phyloP scores from a whole-genome alignment of 2,329 filamentous ascomycete species.

The Pseudocercospora cruenta region DNA sequence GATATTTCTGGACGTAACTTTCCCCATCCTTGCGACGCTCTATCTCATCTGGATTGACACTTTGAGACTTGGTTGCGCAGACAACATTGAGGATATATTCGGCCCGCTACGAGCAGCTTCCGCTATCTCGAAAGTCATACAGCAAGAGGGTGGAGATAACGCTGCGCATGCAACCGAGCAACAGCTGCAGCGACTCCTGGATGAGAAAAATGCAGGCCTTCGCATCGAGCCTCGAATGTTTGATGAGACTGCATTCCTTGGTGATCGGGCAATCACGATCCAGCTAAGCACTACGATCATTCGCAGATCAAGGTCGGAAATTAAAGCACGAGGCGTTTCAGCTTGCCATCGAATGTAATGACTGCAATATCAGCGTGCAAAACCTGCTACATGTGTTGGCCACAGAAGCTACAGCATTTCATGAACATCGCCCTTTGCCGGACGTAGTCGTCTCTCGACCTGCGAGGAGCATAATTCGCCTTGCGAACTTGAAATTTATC shows the following conservation, averaged over 20 bases:
- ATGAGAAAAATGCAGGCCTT: not conserved
- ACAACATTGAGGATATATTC: not conserved
- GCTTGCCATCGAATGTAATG: not conserved
- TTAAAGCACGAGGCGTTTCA: not conserved
- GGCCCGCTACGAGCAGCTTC: not conserved
- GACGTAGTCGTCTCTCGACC: too few relatives aligned
- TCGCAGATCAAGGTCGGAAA: not conserved
- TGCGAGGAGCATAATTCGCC: too few relatives aligned
- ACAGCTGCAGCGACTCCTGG: not conserved
- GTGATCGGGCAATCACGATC: not conserved
- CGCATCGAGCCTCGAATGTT: not conserved
- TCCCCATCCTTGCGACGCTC: not conserved
- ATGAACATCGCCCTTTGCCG: too few relatives aligned
- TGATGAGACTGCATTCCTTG: not conserved
- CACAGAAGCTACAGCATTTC: not conserved
- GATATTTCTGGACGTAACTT: not conserved
- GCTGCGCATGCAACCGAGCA: not conserved
- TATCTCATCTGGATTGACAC: constrained; percentile 4
- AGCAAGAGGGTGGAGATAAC: not conserved
- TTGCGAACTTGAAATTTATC: too few relatives aligned
- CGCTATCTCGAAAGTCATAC: not conserved
- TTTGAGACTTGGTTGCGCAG: not conserved
- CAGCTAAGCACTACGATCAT: not conserved
- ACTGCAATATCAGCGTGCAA: not conserved
- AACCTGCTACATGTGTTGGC: not conserved